Base-by-base conservation (phyloP, 2,329 filamentous ascomycete species). In the Fusarium mexicanum region DNA sequence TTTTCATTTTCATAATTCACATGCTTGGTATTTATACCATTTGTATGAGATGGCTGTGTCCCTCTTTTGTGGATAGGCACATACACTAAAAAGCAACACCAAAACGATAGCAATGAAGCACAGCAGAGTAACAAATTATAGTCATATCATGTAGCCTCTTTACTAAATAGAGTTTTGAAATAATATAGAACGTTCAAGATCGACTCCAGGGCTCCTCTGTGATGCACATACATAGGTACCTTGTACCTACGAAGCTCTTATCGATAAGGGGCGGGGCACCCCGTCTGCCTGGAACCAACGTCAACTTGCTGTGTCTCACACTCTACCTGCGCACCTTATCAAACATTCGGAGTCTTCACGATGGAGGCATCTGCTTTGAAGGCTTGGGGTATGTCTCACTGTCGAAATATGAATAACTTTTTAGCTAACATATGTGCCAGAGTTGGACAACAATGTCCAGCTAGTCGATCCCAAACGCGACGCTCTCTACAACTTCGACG, bases 381-480 rank as follows among this genome's bases (percentile, higher is more conserved):
- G 64, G 76, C 79, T 46, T 81, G 80, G 80, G 79, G 79, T 79
- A 69, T 18, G 55, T 11, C 18, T 24, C 22, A 20, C 31, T 35
- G 7, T 5, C 6, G 5, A 22, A 8, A 4, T 5, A 7, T 8
- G 17, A 12, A 46, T 17, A 35, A 22, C 2, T 11, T 7, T 24
- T 20, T 20, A 38, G 55, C 74, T 78, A 68, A 79, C 64, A 40
- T 33, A 53, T 20, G 46, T 61, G 62, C 44, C 69, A 97, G 96
- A 98, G 88, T 90, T 96, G 80, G 94, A 97, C 82, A 97, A 97
- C 83, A 91, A 92, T 70, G 87, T 95, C 84, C 89, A 92, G 81
- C 90, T 98, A 70, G 91, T 98, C 79, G 95, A 99, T 81, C 90
- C 93, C 61, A 90, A 91, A 76, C 93, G 94, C 79, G 96, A 99